Conservation (phyloP, 768 basidiomycete species). For the Collybia mongolica region DNA sequence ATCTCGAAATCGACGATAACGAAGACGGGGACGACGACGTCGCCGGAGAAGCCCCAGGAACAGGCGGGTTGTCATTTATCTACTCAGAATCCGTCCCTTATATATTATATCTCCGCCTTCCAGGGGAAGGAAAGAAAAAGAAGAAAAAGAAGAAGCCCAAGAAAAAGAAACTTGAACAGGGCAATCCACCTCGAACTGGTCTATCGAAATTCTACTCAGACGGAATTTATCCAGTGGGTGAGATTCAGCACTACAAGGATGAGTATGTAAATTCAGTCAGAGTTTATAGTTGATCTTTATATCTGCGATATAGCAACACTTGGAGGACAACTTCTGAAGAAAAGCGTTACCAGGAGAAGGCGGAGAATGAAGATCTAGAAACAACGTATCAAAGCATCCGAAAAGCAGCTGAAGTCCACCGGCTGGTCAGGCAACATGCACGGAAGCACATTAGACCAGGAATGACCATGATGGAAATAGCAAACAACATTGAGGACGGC, state of each 20-base stretch:
- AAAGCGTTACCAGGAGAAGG: slow-evolving; percentile 77
- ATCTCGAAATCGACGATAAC: slow-evolving; percentile 14
- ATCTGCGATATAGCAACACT: slow-evolving; percentile 57
- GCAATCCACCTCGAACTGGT: slow-evolving; percentile 89
- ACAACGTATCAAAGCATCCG: slow-evolving; percentile 88
- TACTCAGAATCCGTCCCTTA: not conserved
- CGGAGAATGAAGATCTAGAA: slow-evolving; percentile 77
- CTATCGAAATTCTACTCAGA: slow-evolving; percentile 85
- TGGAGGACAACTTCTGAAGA: slow-evolving; percentile 92
- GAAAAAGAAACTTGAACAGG: slow-evolving; percentile 79
- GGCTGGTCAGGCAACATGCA: slow-evolving; percentile 84
- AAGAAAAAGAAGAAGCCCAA: slow-evolving; percentile 96
- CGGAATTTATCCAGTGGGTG: slow-evolving; percentile 89
- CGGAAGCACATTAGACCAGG: slow-evolving; percentile 86
- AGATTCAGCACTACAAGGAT: slow-evolving; percentile 87
- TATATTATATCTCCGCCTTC: not conserved
- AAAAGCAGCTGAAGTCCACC: slow-evolving; percentile 92
- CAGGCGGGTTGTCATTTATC: slow-evolving; percentile 13
- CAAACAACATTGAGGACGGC: slow-evolving; percentile 89
- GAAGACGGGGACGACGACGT: slow-evolving; percentile 23
- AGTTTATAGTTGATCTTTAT: slow-evolving; percentile 4
- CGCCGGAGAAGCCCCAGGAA: slow-evolving; percentile 12
- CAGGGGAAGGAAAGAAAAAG: slow-evolving; percentile 69
- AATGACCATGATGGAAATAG: slow-evolving; percentile 93
- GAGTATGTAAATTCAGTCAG: slow-evolving; percentile 57